Evolutionary conservation across 176 grass and related monocot species (phyloP), one percentile per base, ranked within the genome.

Genomic region (Tillandsia leiboldiana): DNA sequence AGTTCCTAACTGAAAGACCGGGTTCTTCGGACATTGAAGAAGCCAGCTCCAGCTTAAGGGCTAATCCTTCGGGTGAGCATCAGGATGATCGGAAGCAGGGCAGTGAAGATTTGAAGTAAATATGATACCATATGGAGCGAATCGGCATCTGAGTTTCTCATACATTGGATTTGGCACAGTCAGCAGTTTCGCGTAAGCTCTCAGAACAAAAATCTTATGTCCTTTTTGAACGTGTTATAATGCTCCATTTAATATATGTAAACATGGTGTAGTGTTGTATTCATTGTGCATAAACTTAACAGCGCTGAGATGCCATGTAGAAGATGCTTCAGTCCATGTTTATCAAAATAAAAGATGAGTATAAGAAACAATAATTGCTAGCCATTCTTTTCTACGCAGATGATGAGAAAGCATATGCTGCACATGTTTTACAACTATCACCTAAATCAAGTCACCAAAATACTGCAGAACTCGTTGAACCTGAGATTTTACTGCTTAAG

Each of bases 1-100:
- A 93, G 72, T 99, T 99, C 65, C 77, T 93, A 51, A 93, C 84
- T 0, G 92, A 96, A 76, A 91, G 88, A 53, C 88, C 92, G 0
- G 92, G 81, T 11, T 88, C 79, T 18, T 81, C 67, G 5, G 87
- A 88, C 8, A 77, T 24, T 0, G 86, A 96, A 78, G 94, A 93
- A 51, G 77, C 86, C 67, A 86, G 77, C 66, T 90, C 82, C 65
- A 75, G 77, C 51, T 67, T 62, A 22, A 82, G 77, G 77, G 66
- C 69, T 53, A 78, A 90, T 61, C 72, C 70, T 69, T 70, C 67
- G 23, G 48, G 68, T 61, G 77, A 86, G 47, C 79, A 76, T 47
- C 47, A 17, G 6, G 63, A 72, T 3, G 75, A 81, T 1, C 70
- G 49, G 65, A 26, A 51, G 68, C 84, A 72, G 62, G 49, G 28